Evolutionary conservation across 441 rosid genomes (phyloP).

Genomic region (Capsella rubella): DNA sequence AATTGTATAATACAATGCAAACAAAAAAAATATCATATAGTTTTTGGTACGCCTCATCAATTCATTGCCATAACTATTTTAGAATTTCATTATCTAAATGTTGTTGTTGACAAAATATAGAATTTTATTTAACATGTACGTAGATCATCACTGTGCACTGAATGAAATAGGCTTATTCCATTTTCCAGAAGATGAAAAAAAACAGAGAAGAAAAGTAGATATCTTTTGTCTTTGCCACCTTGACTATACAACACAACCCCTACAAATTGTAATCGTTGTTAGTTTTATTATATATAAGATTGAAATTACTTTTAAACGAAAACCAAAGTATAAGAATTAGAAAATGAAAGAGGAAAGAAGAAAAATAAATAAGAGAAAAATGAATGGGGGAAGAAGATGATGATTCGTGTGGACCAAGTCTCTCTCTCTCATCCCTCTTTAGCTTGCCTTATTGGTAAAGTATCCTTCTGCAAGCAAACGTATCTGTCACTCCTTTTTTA

Average conservation of each 20-base stretch:
- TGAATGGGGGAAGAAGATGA: conserved; percentile 31
- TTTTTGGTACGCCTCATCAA: conserved; percentile 1
- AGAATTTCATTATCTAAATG: not conserved
- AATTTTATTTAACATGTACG: not conserved
- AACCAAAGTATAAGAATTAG: not conserved
- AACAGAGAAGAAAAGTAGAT: too few species aligned
- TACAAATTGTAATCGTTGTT: not conserved
- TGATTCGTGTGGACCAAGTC: conserved; percentile 52
- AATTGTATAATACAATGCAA: not conserved
- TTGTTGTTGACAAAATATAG: not conserved
- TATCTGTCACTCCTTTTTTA: conserved; percentile 44
- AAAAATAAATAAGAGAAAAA: conserved; percentile 11
- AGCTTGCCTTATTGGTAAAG: conserved; percentile 54
- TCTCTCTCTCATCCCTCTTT: conserved; percentile 28
- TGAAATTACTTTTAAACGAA: not conserved
- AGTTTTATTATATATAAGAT: too few species aligned
- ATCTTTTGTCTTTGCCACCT: not conserved
- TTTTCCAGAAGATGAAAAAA: not conserved
- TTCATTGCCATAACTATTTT: not conserved
- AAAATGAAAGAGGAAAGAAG: not conserved
- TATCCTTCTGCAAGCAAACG: conserved; percentile 46
- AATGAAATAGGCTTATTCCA: not conserved
- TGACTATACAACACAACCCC: not conserved
- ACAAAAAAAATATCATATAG: not conserved
- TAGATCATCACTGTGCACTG: too few species aligned